Percentiles rank a stretch among this genome's conserved stretches.
Conservation (phyloP, 352 stramenopile species). For the Phytophthora tubulina region DNA sequence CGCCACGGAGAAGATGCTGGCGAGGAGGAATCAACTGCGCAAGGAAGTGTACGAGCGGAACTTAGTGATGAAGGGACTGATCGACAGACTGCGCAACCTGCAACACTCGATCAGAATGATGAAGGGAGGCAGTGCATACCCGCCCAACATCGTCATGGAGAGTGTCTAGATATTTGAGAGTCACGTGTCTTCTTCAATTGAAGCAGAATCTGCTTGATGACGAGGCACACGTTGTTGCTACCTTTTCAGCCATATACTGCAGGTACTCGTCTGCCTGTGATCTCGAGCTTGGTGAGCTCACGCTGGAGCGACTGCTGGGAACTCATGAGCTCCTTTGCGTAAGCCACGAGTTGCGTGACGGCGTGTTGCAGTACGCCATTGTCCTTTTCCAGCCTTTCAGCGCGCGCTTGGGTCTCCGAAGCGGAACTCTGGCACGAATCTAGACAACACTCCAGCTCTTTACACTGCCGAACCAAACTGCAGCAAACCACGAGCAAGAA, state of each 20-base stretch:
- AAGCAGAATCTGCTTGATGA: too few species aligned
- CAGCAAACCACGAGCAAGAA: neutral
- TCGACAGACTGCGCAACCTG: conserved; percentile 78
- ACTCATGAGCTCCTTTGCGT: conserved; percentile 54
- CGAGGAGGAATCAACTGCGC: conserved; percentile 75
- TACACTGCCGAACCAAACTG: conserved; percentile 63
- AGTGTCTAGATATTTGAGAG: conserved; percentile 54
- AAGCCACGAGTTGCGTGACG: conserved; percentile 61
- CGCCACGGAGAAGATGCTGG: conserved; percentile 58
- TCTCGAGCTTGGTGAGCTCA: conserved; percentile 64
- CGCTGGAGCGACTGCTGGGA: conserved; percentile 58
- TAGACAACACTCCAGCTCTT: conserved; percentile 64
- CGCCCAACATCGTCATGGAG: conserved; percentile 77
- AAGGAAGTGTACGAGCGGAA: conserved; percentile 89
- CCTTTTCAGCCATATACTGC: conserved; percentile 54
- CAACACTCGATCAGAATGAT: conserved; percentile 83
- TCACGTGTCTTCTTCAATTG: too few species aligned
- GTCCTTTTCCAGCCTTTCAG: conserved; percentile 55
- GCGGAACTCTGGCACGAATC: conserved; percentile 48
- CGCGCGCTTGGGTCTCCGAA: conserved; percentile 43
- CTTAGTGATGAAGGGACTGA: conserved; percentile 87
- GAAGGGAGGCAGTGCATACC: conserved; percentile 70
- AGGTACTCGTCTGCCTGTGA: conserved; percentile 46
- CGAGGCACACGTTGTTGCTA: too few species aligned
- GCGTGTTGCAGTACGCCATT: conserved; percentile 60